A percentile compares a stretch with the other conserved stretches of the same genome.
These are phyloP conservation scores for Odontarrhena argentea DNA, from an alignment of 345 rosid genomes.

Conservation along the genomic window DNA sequence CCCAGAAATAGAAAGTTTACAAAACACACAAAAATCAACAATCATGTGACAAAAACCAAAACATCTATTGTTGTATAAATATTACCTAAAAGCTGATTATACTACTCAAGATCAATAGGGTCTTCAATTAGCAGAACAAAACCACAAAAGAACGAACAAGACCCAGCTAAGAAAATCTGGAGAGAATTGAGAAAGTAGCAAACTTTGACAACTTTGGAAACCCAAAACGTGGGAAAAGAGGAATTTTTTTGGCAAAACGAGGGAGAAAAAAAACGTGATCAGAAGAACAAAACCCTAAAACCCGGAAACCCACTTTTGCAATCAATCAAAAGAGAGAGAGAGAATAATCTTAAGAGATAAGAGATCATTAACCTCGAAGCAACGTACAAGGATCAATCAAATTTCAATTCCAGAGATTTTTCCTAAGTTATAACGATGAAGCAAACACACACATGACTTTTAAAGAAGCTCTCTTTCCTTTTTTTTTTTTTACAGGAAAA, in stretches of 20 bases:
- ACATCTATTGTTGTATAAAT: not conserved
- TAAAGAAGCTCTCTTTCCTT: constrained; percentile 27
- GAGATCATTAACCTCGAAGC: constrained; percentile 41
- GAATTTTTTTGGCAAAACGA: not conserved
- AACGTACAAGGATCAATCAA: constrained; percentile 29
- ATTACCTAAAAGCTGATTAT: constrained; percentile 9
- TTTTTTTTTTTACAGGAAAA: not conserved
- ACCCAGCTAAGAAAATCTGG: not conserved
- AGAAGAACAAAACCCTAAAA: constrained; percentile 38
- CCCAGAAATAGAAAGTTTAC: constrained; percentile 9
- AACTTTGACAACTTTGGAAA: constrained; percentile 23
- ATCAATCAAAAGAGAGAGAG: constrained; percentile 26
- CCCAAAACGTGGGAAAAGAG: constrained; percentile 19
- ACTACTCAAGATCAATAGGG: constrained; percentile 6
- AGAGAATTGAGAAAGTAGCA: constrained; percentile 10
- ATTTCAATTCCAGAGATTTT: constrained; percentile 7
- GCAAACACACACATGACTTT: constrained; percentile 32
- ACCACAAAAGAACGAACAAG: not conserved
- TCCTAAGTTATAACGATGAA: constrained; percentile 33
- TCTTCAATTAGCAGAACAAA: not conserved
- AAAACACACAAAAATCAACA: constrained; percentile 8
- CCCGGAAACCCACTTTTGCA: constrained; percentile 31
- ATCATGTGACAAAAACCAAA: constrained; percentile 6
- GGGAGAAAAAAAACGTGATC: constrained; percentile 25
- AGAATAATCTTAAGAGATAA: constrained; percentile 4